These are phyloP conservation scores for Candida vaughaniae DNA, from an alignment of 805 yeast species.

Conservation along the genomic window DNA sequence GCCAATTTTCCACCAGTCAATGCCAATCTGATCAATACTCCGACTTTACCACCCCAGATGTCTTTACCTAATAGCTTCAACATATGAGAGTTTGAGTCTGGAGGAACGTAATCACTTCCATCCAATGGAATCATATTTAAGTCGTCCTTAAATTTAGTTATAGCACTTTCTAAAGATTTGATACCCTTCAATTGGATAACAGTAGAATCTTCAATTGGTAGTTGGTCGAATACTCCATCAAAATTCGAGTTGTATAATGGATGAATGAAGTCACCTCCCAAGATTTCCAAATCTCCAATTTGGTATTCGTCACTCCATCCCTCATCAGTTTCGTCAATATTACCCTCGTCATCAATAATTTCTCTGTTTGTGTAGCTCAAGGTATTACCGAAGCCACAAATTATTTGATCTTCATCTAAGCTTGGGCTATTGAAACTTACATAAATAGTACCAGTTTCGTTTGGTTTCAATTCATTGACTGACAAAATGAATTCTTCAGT, in stretches of 20 bases:
- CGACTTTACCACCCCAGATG: slow-evolving; percentile 57
- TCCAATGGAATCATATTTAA: slow-evolving; percentile 65
- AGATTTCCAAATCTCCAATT: slow-evolving; percentile 72
- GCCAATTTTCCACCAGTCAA: slow-evolving; percentile 55
- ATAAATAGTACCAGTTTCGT: slow-evolving; percentile 69
- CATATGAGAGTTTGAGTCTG: slow-evolving; percentile 61
- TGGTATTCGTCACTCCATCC: slow-evolving; percentile 94
- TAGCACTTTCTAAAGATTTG: slow-evolving; percentile 39
- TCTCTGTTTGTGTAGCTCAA: slow-evolving; percentile 78
- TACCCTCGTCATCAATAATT: slow-evolving; percentile 61
- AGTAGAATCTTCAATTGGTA: slow-evolving; percentile 57
- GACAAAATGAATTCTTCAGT: slow-evolving; percentile 74
- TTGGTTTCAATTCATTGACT: slow-evolving; percentile 68
- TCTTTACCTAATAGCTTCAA: slow-evolving; percentile 84
- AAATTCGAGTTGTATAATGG: slow-evolving; percentile 81
- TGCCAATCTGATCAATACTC: slow-evolving; percentile 49
- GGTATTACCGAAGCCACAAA: slow-evolving; percentile 57
- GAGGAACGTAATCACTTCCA: slow-evolving; percentile 63
- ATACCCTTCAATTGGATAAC: slow-evolving; percentile 62
- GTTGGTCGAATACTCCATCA: slow-evolving; percentile 69
- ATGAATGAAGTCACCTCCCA: slow-evolving; percentile 76
- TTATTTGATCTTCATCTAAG: slow-evolving; percentile 36
- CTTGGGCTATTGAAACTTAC: slow-evolving; percentile 68
- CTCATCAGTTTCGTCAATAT: slow-evolving; percentile 63
- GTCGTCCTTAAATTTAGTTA: slow-evolving; percentile 48